Evolutionary conservation across 306 rosid species (phyloP).

Genomic region (Lotus japonicus): DNA sequence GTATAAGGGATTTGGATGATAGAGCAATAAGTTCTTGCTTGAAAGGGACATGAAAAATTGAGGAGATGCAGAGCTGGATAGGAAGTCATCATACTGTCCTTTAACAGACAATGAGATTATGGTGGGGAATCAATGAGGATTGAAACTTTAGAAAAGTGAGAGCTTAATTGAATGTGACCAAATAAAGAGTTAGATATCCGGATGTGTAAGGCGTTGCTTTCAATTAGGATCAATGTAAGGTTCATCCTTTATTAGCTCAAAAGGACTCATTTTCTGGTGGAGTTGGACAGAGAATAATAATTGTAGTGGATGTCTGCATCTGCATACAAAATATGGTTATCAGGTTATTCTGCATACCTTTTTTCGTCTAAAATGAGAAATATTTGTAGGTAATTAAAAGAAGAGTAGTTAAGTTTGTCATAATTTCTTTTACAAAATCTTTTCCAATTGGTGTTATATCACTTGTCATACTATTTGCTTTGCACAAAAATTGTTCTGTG

Average conservation of each 20-base stretch:
- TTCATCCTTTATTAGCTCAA: neutral
- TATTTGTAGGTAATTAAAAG: no score
- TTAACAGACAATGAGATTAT: neutral
- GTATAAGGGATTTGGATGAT: constrained; percentile 22
- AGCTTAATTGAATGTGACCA: neutral
- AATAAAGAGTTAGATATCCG: neutral
- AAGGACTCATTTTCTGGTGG: neutral
- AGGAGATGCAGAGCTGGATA: neutral
- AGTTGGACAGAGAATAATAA: neutral
- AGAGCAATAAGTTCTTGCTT: constrained; percentile 37
- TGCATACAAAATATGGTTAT: no score
- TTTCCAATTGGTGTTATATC: no score
- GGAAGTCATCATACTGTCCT: neutral
- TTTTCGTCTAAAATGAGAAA: no score
- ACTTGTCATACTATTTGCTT: no score
- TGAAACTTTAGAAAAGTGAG: constrained; percentile 17
- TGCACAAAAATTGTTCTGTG: no score
- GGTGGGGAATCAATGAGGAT: constrained; percentile 17
- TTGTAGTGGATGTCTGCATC: neutral
- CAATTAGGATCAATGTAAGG: constrained; percentile 10
- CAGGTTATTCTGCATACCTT: no score
- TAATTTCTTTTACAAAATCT: no score
- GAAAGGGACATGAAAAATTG: constrained; percentile 23
- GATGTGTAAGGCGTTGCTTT: constrained; percentile 16
- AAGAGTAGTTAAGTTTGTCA: no score